Conservation (phyloP, 2,329 filamentous ascomycete species). For the Clarireedia paspali region DNA sequence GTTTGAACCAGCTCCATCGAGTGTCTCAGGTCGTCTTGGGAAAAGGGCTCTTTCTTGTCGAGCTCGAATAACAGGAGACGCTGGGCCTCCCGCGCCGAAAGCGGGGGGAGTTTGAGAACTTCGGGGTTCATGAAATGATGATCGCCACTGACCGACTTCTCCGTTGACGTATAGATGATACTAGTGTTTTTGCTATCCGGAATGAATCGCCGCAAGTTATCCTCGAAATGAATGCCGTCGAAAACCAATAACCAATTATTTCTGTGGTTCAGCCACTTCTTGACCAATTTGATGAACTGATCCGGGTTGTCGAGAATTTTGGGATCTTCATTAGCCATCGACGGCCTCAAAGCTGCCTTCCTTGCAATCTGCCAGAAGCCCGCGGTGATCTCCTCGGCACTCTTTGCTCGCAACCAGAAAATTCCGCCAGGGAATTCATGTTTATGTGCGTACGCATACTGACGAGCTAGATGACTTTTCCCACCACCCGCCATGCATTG, state of each 20-base stretch:
- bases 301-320: constrained; percentile 28
- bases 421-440: constrained; percentile 56
- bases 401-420: constrained; percentile 62
- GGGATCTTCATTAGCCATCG: constrained; percentile 25
- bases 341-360: constrained; percentile 39
- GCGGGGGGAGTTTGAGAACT: constrained; percentile 45
- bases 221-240: constrained; percentile 57
- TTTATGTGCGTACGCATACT: constrained; percentile 57
- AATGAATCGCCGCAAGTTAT: constrained; percentile 51
- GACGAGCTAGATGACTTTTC: constrained; percentile 60
- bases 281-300: constrained; percentile 49
- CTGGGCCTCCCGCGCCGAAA: constrained; percentile 50
- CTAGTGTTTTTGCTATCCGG: constrained; percentile 55
- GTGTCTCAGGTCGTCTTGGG: constrained; percentile 44
- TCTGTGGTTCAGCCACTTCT: constrained; percentile 52
- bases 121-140: constrained; percentile 52
- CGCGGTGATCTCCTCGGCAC: constrained; percentile 47
- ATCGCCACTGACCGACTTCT: constrained; percentile 46
- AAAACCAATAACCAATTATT: constrained; percentile 62
- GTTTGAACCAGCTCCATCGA: constrained; percentile 55
- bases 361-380: constrained; percentile 61
- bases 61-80: constrained; percentile 55
- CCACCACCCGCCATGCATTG: constrained; percentile 58
- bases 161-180: constrained; percentile 62
- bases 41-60: constrained; percentile 46